phyloP scores from a whole-genome alignment of 768 basidiomycete species.

The Hericium rajendrae region DNA sequence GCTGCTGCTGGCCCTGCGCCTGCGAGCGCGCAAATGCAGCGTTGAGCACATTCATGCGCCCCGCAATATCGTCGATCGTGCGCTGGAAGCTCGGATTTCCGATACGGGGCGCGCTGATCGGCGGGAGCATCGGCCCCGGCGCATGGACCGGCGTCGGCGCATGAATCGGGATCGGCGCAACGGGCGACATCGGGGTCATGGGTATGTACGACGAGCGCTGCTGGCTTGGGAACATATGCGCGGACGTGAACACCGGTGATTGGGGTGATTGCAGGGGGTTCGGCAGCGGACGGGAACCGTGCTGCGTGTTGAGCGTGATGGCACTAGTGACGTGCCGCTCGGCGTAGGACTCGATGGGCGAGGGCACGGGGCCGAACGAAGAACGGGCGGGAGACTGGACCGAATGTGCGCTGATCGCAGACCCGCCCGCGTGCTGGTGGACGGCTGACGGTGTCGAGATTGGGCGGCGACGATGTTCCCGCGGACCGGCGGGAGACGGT shows the following conservation, averaged over 20 bases:
- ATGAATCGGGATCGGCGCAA: slow-evolving; percentile 11
- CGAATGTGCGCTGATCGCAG: slow-evolving; percentile 1
- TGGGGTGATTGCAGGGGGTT: background rate
- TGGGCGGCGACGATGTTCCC: slow-evolving; percentile 12
- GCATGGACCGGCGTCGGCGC: slow-evolving; percentile 17
- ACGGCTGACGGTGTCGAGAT: slow-evolving; percentile 11
- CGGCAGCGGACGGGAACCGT: background rate
- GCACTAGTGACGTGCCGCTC: background rate
- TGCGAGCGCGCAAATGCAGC: slow-evolving; percentile 14
- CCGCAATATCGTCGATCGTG: slow-evolving; percentile 36
- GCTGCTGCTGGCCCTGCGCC: slow-evolving; percentile 6
- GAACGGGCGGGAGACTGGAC: background rate
- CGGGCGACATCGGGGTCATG: slow-evolving; percentile 1
- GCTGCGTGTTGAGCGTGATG: background rate
- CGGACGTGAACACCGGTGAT: background rate
- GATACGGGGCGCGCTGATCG: slow-evolving; percentile 33
- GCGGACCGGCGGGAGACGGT: slow-evolving; percentile 13
- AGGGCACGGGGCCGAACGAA: background rate
- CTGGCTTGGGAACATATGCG: slow-evolving; percentile 2
- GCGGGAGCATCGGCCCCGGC: slow-evolving; percentile 21
- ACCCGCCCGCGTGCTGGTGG: slow-evolving; percentile 1
- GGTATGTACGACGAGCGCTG: slow-evolving; percentile 6
- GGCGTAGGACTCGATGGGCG: background rate
- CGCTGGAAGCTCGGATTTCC: slow-evolving; percentile 31
- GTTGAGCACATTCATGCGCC: slow-evolving; percentile 33